phyloP scores from a whole-genome alignment of 2,329 filamentous ascomycete genomes.

The Mariannaea elegans region DNA sequence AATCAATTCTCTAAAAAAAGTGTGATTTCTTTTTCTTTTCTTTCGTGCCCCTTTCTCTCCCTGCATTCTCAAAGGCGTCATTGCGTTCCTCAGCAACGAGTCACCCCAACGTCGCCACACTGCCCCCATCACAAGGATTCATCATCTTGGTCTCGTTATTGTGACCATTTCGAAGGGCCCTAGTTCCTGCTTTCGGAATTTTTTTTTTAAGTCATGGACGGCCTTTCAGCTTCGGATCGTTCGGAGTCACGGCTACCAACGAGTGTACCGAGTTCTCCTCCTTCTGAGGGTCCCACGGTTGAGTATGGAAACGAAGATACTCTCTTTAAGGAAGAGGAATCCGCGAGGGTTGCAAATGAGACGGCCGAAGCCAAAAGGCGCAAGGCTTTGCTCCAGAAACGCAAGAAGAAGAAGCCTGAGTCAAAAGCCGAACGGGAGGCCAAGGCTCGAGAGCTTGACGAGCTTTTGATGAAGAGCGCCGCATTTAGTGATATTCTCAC shows the following conservation, averaged over 20 bases:
- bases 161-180: not conserved
- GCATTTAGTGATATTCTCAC: conserved; percentile 71
- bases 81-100: conserved; percentile 22
- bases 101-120: not conserved
- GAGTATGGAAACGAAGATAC: conserved; percentile 38
- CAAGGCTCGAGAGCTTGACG: conserved; percentile 68
- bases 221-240: conserved; percentile 42
- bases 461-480: conserved; percentile 66
- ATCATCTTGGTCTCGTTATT: not conserved
- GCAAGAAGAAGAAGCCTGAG: conserved; percentile 58
- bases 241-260: conserved; percentile 43
- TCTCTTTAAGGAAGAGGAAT: conserved; percentile 49
- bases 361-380: conserved; percentile 58
- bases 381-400: conserved; percentile 51
- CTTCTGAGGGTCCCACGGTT: conserved; percentile 32
- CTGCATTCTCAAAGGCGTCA: conserved; percentile 37
- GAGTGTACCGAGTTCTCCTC: conserved; percentile 51
- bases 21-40: conserved; percentile 4
- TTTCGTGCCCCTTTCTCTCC: conserved; percentile 20
- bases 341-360: conserved; percentile 48
- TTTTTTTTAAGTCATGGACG: conserved; percentile 38
- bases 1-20: not conserved
- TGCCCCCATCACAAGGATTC: conserved; percentile 1
- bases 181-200: not conserved
- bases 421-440: conserved; percentile 63